These are phyloP conservation scores for Mycotypha africana DNA, from an alignment of 371 early-diverging fungal species.

Conservation along the genomic window DNA sequence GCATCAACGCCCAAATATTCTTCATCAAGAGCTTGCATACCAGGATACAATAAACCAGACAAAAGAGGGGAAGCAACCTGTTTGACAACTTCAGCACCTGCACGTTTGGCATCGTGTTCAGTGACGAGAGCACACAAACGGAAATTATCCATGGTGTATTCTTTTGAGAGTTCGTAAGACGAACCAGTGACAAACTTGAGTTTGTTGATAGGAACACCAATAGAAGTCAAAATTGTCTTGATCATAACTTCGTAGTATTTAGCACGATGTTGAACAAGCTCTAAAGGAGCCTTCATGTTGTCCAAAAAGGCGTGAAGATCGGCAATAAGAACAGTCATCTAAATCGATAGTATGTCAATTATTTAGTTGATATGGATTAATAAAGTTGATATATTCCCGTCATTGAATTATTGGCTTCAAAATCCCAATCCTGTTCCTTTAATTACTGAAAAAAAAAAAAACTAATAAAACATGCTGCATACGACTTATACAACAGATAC, in stretches of 20 bases:
- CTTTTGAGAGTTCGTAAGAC: slow-evolving; percentile 78
- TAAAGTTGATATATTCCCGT: too few relatives aligned
- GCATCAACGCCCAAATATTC: slow-evolving; percentile 97
- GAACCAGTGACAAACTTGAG: slow-evolving; percentile 95
- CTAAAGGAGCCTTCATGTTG: slow-evolving; percentile 98
- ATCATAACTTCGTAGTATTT: slow-evolving; percentile 95
- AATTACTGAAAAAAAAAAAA: too few relatives aligned
- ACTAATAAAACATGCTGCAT: neutral
- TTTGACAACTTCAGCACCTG: slow-evolving; percentile 99
- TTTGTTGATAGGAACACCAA: slow-evolving; percentile 91
- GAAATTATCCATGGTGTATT: slow-evolving; percentile 96
- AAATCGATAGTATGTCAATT: too few relatives aligned
- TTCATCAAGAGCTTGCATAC: slow-evolving; percentile 99
- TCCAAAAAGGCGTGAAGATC: slow-evolving; percentile 99
- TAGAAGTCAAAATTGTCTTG: slow-evolving; percentile 84
- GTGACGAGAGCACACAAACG: slow-evolving; percentile 85
- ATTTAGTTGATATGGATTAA: too few relatives aligned
- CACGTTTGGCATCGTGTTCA: slow-evolving; percentile 97
- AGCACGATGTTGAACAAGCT: slow-evolving; percentile 85
- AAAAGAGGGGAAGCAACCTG: slow-evolving; percentile 96
- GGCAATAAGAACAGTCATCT: slow-evolving; percentile 95
- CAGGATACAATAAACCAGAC: slow-evolving; percentile 96
- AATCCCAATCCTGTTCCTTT: too few relatives aligned
- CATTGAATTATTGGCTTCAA: too few relatives aligned
- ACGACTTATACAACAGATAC: too few relatives aligned